Conservation (phyloP, 2,329 filamentous ascomycete species). For the Aspergillus caelatus region DNA sequence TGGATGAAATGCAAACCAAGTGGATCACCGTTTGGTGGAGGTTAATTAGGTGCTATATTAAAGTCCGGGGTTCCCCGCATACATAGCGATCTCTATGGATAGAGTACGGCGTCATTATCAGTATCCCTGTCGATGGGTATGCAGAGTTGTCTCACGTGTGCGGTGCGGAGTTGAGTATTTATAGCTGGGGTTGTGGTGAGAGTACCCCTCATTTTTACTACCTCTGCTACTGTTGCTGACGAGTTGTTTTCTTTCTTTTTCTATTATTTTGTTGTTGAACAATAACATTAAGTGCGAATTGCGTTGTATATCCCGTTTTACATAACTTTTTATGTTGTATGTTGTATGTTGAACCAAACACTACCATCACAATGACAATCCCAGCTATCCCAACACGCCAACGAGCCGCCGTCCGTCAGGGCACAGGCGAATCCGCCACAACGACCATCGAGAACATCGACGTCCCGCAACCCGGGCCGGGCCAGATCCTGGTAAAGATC, state of each 20-base stretch:
- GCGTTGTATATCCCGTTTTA: not conserved
- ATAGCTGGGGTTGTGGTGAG: not conserved
- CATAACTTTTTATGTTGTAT: no score
- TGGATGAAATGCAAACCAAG: not conserved
- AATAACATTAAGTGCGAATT: not conserved
- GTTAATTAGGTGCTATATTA: not conserved
- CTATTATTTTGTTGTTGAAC: no score
- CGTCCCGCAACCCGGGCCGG: slow-evolving; percentile 5
- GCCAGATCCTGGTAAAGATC: slow-evolving; percentile 16
- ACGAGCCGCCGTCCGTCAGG: slow-evolving; percentile 9
- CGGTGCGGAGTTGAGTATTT: not conserved
- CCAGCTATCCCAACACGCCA: slow-evolving; percentile 2
- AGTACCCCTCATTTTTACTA: not conserved
- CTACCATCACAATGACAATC: slow-evolving; percentile 3
- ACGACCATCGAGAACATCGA: slow-evolving; percentile 2
- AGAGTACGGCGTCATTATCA: not conserved
- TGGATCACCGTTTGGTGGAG: not conserved
- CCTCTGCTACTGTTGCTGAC: not conserved
- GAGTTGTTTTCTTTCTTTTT: no score
- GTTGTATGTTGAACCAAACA: not conserved
- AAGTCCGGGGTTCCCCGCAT: not conserved
- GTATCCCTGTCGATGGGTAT: not conserved
- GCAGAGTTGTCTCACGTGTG: not conserved
- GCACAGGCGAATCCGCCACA: not conserved
- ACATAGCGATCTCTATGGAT: not conserved